phyloP scores from a whole-genome alignment of 352 stramenopile genomes.

The Phytophthora megakarya region DNA sequence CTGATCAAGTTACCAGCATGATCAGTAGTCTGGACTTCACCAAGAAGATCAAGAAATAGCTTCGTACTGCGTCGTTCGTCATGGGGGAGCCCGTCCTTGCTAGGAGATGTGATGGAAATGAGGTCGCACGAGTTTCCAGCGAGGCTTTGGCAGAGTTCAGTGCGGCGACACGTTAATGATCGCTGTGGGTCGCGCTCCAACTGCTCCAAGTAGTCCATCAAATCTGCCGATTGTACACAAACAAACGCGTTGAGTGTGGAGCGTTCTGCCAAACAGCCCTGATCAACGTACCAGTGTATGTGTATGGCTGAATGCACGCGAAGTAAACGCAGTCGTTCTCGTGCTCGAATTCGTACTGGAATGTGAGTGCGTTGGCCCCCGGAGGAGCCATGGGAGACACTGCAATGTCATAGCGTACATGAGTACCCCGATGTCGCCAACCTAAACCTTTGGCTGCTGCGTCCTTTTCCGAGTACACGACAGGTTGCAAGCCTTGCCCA shows the following conservation, averaged over 20 bases:
- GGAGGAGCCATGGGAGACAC: conserved; percentile 36
- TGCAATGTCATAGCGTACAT: conserved; percentile 69
- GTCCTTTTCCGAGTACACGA: conserved; percentile 75
- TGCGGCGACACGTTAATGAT: conserved; percentile 51
- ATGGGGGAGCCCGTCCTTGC: conserved; percentile 40
- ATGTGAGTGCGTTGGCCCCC: conserved; percentile 65
- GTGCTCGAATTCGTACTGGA: conserved; percentile 73
- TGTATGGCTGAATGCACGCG: conserved; percentile 86
- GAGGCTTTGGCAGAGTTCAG: conserved; percentile 86
- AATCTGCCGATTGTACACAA: conserved; percentile 41
- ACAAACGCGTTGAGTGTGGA: not conserved
- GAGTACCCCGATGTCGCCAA: conserved; percentile 64
- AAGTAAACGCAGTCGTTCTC: conserved; percentile 81
- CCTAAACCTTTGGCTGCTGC: conserved; percentile 45
- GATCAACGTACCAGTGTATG: conserved; percentile 68
- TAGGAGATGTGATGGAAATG: conserved; percentile 84
- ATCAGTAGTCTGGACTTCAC: not conserved
- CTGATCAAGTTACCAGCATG: conserved; percentile 17
- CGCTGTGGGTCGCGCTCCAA: conserved; percentile 60
- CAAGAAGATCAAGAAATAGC: not conserved
- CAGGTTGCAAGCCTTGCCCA: conserved; percentile 75
- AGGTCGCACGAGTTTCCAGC: conserved; percentile 86
- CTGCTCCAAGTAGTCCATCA: conserved; percentile 72
- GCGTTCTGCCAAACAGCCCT: not conserved
- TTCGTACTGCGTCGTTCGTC: conserved; percentile 60